Conservation (phyloP, 2,329 filamentous ascomycete genomes). For the Sporothrix sp. region DNA sequence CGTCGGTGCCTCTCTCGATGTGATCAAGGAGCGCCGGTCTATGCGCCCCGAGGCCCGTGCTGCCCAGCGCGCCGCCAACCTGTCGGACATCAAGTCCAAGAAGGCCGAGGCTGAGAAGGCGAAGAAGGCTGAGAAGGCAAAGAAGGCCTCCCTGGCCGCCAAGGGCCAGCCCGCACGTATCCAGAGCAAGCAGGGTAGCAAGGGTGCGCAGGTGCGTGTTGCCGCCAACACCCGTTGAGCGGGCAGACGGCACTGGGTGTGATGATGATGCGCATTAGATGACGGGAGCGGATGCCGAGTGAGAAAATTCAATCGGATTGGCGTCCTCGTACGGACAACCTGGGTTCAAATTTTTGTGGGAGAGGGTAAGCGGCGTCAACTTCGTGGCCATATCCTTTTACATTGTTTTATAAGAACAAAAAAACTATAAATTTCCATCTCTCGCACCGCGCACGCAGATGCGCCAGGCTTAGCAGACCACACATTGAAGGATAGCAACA, state of each 20-base stretch:
- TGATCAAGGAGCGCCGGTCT: conserved; percentile 97
- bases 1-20: conserved; percentile 97
- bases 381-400: conserved; percentile 10
- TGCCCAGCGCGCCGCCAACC: conserved; percentile 79
- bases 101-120: conserved; percentile 74
- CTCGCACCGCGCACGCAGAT: too few relatives aligned
- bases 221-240: conserved; percentile 75
- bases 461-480: too few relatives aligned
- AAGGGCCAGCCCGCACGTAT: conserved; percentile 74
- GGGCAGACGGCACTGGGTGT: background rate
- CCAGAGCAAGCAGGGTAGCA: conserved; percentile 93
- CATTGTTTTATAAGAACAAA: conserved; percentile 5
- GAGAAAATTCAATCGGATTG: conserved; percentile 5
- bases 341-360: conserved; percentile 5
- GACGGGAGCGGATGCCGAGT: background rate
- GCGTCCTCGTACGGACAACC: conserved; percentile 1
- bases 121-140: conserved; percentile 99
- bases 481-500: too few relatives aligned
- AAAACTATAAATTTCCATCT: background rate
- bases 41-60: conserved; percentile 92
- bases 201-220: conserved; percentile 81
- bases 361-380: conserved; percentile 13
- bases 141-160: conserved; percentile 63
- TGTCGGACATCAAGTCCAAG: conserved; percentile 99
- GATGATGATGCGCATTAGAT: background rate